These are phyloP conservation scores for Cyanidiococcus yangmingshanensis DNA, from an alignment of 23 red algal species.

Conservation along the genomic window DNA sequence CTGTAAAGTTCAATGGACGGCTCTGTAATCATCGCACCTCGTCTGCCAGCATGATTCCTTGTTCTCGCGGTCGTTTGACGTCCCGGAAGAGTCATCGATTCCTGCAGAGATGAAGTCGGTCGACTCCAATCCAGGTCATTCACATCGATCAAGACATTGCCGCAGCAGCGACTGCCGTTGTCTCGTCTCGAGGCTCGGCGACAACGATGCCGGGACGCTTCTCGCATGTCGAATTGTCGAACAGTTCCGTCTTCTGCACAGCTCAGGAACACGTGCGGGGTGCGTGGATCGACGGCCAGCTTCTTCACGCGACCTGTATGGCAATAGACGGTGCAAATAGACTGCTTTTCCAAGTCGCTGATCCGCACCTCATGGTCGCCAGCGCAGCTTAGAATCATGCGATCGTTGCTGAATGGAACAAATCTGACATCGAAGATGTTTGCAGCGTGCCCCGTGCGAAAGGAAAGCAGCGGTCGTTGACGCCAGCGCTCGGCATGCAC, in stretches of 20 bases:
- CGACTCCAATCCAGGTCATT: background rate
- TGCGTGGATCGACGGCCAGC: slow-evolving; percentile 13
- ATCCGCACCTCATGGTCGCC: slow-evolving; percentile 25
- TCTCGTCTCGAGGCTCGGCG: background rate
- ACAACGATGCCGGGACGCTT: background rate
- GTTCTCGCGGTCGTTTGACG: background rate
- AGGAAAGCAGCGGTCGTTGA: slow-evolving; percentile 19
- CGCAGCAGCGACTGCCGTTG: background rate
- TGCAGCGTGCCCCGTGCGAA: slow-evolving; percentile 23
- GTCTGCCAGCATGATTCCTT: background rate
- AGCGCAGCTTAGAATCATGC: slow-evolving; percentile 21
- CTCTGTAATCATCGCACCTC: background rate
- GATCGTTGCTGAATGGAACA: slow-evolving; percentile 15
- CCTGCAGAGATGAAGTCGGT: background rate
- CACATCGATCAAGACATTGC: background rate
- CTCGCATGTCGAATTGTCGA: slow-evolving; percentile 22
- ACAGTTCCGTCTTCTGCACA: slow-evolving; percentile 31
- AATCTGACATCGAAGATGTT: slow-evolving; percentile 31
- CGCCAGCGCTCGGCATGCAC: background rate
- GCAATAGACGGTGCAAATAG: slow-evolving; percentile 17
- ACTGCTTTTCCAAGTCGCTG: slow-evolving; percentile 11
- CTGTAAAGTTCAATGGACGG: slow-evolving; percentile 24
- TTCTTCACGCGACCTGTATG: slow-evolving; percentile 34
- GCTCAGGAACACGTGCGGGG: slow-evolving; percentile 15
- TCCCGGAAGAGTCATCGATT: background rate